Evolutionary conservation across 2,329 filamentous ascomycete species (phyloP).

Genomic region (Diaporthe humulicola): DNA sequence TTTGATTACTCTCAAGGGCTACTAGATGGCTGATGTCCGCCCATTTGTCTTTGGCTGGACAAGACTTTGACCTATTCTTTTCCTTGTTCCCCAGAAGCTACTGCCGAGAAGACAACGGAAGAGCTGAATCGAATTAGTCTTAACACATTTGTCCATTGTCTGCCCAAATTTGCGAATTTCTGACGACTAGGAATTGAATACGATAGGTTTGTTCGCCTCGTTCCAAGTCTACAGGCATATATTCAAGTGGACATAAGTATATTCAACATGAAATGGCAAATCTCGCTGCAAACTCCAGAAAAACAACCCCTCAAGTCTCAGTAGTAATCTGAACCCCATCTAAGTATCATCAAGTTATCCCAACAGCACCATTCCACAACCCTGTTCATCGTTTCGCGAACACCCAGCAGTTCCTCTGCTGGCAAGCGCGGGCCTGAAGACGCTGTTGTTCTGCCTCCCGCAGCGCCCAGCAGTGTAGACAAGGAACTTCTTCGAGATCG

Average conservation of each 20-base stretch:
- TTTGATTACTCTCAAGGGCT: not conserved
- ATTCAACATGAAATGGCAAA: not conserved
- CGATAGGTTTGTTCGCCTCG: not conserved
- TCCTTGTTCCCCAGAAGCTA: not conserved
- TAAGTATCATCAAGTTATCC: not conserved
- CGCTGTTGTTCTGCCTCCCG: not conserved
- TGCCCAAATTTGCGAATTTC: not conserved
- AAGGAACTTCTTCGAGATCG: not conserved
- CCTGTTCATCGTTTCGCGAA: not conserved
- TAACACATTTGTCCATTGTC: not conserved
- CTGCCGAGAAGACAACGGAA: not conserved
- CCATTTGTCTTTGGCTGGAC: not conserved
- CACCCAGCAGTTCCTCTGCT: not conserved
- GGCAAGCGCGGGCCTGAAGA: not conserved
- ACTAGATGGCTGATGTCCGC: too few relatives aligned
- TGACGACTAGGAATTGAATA: not conserved
- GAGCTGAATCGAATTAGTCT: too few relatives aligned
- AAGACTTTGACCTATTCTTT: not conserved
- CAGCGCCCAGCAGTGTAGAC: not conserved
- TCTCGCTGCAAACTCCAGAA: not conserved
- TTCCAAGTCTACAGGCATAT: not conserved
- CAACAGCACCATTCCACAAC: not conserved
- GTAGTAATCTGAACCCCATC: not conserved
- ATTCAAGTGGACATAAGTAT: not conserved
- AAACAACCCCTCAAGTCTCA: not conserved